Base-by-base conservation (phyloP, 768 basidiomycete species). In the Austroboletus eburneus region DNA sequence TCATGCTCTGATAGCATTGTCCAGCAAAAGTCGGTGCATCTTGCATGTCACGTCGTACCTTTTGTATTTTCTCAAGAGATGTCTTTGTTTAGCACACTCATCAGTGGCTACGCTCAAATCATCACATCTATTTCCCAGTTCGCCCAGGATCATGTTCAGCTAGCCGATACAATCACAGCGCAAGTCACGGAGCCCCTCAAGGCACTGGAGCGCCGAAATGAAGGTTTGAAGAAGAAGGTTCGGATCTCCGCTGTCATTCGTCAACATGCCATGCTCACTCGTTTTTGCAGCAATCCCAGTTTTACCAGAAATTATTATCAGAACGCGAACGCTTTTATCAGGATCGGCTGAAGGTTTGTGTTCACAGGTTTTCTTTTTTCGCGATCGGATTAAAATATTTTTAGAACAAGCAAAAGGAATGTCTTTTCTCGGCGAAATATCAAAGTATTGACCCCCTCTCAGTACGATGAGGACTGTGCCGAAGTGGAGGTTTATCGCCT, bases 401-500 rank as follows among this genome's bases (percentile, higher is more conserved):
- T 43, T 44, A 64, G 62, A 61, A 47, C 45, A 69, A 67, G 48
- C 59, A 57, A 48, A 71, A 67, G 61, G 68, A 52, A 48, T 22
- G 55, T 54, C 20, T 23, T 45, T 9, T 18, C 36, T 29, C 43
- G 16, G 46, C 43, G 42, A 30, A 18, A 22, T 23, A 18, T 0
- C 27, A 8, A 30, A 22, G 25, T 54, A 42, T 39, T 58, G 40
- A 55, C 43, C 18, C 44, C 51, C 17, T 35, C 38, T 36, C 51
- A 91, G 89, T 91, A 91, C 57, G 85, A 91, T 54, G 83, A 81
- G 23, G 81, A 88, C 54, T 91, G 90, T 61, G 58, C 59, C 14
- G 87, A 90, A 62, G 78, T 86, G 18, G 86, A 87, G 57, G 63
- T 73, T 18, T 76, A 80, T 57, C 81, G 85, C 40, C 86, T 88